These are phyloP conservation scores for Boletellus ananiceps DNA, from an alignment of 768 basidiomycete genomes.

Conservation along the genomic window DNA sequence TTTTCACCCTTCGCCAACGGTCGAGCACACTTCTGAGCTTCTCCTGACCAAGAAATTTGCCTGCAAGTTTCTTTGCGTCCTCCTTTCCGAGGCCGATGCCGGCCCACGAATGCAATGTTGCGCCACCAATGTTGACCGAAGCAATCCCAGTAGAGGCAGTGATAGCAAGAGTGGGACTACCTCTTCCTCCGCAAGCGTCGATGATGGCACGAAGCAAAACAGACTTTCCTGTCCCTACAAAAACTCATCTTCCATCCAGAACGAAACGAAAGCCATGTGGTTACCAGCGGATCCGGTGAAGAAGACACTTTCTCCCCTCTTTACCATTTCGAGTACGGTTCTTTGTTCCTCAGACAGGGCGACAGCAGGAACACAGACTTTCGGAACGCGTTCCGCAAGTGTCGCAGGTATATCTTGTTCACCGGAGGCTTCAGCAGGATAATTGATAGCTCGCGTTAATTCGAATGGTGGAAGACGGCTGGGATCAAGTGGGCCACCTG, in stretches of 20 bases:
- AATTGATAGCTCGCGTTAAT: not conserved
- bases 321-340: constrained; percentile 47
- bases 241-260: constrained; percentile 1
- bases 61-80: constrained; percentile 44
- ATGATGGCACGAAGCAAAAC: constrained; percentile 78
- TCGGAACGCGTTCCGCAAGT: not conserved
- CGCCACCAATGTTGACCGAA: constrained; percentile 76
- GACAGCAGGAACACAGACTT: constrained; percentile 19
- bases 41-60: constrained; percentile 46
- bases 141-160: constrained; percentile 82
- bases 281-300: constrained; percentile 82
- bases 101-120: constrained; percentile 78
- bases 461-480: not conserved
- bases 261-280: not conserved
- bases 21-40: constrained; percentile 38
- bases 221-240: constrained; percentile 75
- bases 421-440: not conserved
- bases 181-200: constrained; percentile 36
- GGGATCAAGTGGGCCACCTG: constrained; percentile 3
- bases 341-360: constrained; percentile 51
- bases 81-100: constrained; percentile 75
- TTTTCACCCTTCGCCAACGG: constrained; percentile 59
- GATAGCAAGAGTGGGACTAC: constrained; percentile 48
- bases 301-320: constrained; percentile 63
- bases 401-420: not conserved